These are phyloP conservation scores for Tulasnella sp. DNA, from an alignment of 768 basidiomycete species.

Conservation along the genomic window DNA sequence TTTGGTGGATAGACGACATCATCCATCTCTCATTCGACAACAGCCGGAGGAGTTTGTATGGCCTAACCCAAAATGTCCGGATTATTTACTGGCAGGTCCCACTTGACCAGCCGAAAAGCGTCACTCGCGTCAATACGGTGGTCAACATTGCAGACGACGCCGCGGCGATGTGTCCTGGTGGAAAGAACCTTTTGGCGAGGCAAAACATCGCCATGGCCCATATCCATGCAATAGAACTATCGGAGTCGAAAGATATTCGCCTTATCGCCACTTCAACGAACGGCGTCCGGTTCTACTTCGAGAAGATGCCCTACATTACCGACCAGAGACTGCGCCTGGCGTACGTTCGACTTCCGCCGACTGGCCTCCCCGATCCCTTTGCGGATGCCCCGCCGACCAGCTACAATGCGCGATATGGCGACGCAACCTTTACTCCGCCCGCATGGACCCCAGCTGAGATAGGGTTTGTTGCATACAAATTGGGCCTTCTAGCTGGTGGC, in stretches of 20 bases:
- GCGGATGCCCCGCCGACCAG: conserved; percentile 10
- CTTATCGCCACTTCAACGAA: conserved; percentile 75
- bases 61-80: conserved; percentile 56
- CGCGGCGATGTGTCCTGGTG: conserved; percentile 73
- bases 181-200: conserved; percentile 60
- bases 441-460: background rate
- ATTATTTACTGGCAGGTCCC: conserved; percentile 55
- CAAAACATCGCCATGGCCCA: conserved; percentile 56
- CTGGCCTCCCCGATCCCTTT: conserved; percentile 23
- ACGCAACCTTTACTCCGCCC: conserved; percentile 35
- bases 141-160: conserved; percentile 65
- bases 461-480: conserved; percentile 10
- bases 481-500: background rate
- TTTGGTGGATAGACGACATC: conserved; percentile 54
- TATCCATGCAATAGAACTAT: conserved; percentile 58
- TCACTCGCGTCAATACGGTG: conserved; percentile 69
- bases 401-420: background rate
- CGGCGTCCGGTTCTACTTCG: conserved; percentile 78
- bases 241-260: conserved; percentile 63
- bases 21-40: conserved; percentile 57
- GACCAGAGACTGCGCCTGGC: conserved; percentile 50
- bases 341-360: conserved; percentile 51
- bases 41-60: conserved; percentile 66
- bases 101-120: conserved; percentile 43
- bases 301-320: conserved; percentile 27